phyloP scores from a whole-genome alignment of 306 rosid species.

The cucumber (Cucumis sativus) region DNA sequence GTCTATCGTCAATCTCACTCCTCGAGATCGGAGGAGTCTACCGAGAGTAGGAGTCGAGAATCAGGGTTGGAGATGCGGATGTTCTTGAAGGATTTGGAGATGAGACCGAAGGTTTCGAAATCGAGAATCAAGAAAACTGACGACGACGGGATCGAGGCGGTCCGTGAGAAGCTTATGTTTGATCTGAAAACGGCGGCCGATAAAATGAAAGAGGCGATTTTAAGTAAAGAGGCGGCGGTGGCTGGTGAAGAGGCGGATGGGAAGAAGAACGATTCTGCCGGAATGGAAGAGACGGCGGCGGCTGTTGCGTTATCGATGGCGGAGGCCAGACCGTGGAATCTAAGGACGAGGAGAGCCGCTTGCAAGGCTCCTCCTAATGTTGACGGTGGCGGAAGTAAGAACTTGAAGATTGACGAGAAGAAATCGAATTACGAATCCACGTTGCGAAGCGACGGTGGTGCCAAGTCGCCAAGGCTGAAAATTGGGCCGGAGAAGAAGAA shows the following conservation, averaged over 20 bases:
- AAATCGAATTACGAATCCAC: conserved; percentile 30
- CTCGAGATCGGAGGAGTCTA: conserved; percentile 18
- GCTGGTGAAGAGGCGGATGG: conserved; percentile 12
- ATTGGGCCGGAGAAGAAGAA: conserved; percentile 30
- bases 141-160: conserved; percentile 67
- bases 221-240: conserved; percentile 29
- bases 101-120: conserved; percentile 14
- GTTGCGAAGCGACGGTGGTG: conserved; percentile 29
- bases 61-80: conserved; percentile 16
- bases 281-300: conserved; percentile 4
- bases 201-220: conserved; percentile 59
- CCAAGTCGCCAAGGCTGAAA: conserved; percentile 33
- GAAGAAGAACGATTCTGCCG: neutral
- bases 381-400: conserved; percentile 21
- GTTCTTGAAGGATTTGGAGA: conserved; percentile 19
- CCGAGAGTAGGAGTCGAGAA: conserved; percentile 18
- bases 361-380: conserved; percentile 28
- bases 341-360: conserved; percentile 56
- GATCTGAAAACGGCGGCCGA: conserved; percentile 74
- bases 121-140: conserved; percentile 25
- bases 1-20: conserved; percentile 41
- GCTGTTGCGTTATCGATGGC: conserved; percentile 10
- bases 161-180: conserved; percentile 66
- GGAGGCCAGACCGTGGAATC: conserved; percentile 55
- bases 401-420: conserved; percentile 46